phyloP scores from a whole-genome alignment of 2,329 filamentous ascomycete genomes.

The Nakataea oryzae region DNA sequence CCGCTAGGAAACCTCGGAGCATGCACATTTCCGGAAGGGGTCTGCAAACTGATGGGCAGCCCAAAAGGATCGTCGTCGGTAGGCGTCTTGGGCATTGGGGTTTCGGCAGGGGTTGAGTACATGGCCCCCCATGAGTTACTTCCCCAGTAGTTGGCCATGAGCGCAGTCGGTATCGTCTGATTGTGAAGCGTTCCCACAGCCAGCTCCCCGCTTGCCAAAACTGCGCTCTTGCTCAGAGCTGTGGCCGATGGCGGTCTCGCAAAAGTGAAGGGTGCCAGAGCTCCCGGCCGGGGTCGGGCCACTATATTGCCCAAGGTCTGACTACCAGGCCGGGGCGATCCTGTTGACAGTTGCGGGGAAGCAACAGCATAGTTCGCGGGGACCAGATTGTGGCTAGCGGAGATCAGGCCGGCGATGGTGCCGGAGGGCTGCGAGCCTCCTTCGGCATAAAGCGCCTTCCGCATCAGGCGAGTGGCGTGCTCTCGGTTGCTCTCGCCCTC shows the following conservation, averaged over 20 bases:
- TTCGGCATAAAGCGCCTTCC: slow-evolving; percentile 46
- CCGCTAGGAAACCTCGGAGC: slow-evolving; percentile 12
- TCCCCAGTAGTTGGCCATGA: slow-evolving; percentile 92
- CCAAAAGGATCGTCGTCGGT: slow-evolving; percentile 27
- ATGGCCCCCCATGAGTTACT: slow-evolving; percentile 61
- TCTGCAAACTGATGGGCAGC: slow-evolving; percentile 16
- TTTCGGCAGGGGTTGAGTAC: slow-evolving; percentile 15
- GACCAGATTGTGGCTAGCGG: slow-evolving; percentile 70
- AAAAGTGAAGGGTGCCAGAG: slow-evolving; percentile 70
- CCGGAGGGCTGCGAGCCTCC: slow-evolving; percentile 31
- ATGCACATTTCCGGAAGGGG: slow-evolving; percentile 12
- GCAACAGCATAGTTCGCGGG: slow-evolving; percentile 29
- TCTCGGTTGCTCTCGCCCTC: slow-evolving; percentile 70
- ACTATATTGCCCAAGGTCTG: background rate
- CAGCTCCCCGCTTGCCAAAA: slow-evolving; percentile 70
- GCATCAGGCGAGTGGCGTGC: slow-evolving; percentile 79
- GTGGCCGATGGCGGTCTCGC: slow-evolving; percentile 77
- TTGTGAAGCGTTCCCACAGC: slow-evolving; percentile 54
- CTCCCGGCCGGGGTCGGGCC: slow-evolving; percentile 35
- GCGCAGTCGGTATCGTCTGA: slow-evolving; percentile 69
- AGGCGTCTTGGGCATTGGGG: slow-evolving; percentile 8
- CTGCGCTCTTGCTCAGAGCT: slow-evolving; percentile 75
- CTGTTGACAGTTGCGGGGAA: slow-evolving; percentile 8
- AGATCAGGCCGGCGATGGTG: slow-evolving; percentile 78
- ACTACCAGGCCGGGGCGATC: slow-evolving; percentile 3